A percentile compares a stretch with the other conserved stretches of the same genome.
These are phyloP conservation scores for Naganishia vaughanmartiniae DNA, from an alignment of 768 basidiomycete genomes.

Conservation along the genomic window DNA sequence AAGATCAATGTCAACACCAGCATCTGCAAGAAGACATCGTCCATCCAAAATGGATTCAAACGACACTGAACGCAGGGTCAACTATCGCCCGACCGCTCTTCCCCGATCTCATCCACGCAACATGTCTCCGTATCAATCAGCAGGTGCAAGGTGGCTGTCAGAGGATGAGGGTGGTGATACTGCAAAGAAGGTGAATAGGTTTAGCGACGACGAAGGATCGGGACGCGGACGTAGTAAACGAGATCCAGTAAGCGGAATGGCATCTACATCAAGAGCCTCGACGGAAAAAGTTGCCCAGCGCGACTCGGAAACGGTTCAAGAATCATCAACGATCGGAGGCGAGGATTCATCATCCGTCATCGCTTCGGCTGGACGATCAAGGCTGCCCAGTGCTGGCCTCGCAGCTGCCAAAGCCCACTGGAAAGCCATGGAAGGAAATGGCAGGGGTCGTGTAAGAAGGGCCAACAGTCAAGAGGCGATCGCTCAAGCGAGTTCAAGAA, in stretches of 20 bases:
- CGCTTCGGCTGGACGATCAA: background rate
- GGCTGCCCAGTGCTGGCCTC: conserved; percentile 21
- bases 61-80: conserved; percentile 23
- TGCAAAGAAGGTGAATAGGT: conserved; percentile 13
- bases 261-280: background rate
- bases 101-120: conserved; percentile 26
- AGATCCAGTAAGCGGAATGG: background rate
- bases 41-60: conserved; percentile 22
- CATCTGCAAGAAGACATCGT: conserved; percentile 25
- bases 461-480: conserved; percentile 14
- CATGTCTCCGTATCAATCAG: conserved; percentile 18
- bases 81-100: conserved; percentile 32
- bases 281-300: background rate
- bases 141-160: conserved; percentile 42
- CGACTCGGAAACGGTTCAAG: background rate
- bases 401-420: conserved; percentile 27
- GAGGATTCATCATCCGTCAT: background rate
- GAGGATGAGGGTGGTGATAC: conserved; percentile 45
- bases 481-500: too few relatives aligned
- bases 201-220: conserved; percentile 18
- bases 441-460: conserved; percentile 16
- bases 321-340: background rate
- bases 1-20: conserved; percentile 16
- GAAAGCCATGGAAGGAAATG: conserved; percentile 22
- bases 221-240: background rate